Evolutionary conservation across 805 yeast species (phyloP).

Genomic region (Kazachstania martiniae): DNA sequence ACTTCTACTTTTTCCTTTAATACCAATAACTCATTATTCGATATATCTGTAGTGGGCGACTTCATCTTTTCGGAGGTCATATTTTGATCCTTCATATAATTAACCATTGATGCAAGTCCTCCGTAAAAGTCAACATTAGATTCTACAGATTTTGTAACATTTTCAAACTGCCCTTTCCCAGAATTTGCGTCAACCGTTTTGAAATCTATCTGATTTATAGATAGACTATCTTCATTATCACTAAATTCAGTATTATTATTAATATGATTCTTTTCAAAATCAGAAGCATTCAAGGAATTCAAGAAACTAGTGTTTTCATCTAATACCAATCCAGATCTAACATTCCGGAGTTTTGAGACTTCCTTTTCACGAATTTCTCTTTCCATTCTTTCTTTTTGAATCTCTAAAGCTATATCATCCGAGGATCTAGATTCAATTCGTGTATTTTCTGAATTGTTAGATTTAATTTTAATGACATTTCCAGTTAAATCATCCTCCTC

Average conservation of each 20-base stretch:
- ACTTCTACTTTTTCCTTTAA: constrained; percentile 6
- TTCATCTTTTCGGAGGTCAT: constrained; percentile 5
- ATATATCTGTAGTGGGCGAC: neutral
- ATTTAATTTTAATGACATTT: neutral
- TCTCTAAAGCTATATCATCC: constrained; percentile 29
- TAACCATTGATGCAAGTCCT: constrained; percentile 24
- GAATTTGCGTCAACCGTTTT: no score
- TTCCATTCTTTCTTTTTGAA: constrained; percentile 24
- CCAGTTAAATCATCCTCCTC: constrained; percentile 3
- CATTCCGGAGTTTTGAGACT: constrained; percentile 7
- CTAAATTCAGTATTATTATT: no score
- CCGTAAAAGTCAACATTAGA: constrained; percentile 17
- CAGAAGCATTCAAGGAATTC: constrained; percentile 9
- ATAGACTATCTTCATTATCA: no score
- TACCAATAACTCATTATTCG: constrained; percentile 2
- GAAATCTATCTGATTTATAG: no score
- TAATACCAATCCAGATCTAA: constrained; percentile 22
- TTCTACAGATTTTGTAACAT: no score
- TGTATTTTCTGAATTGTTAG: neutral
- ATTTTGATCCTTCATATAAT: constrained; percentile 13
- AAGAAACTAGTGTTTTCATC: constrained; percentile 32
- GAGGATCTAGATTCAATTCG: neutral
- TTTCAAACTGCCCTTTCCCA: no score
- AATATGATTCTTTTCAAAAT: no score
- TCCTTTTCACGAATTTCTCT: constrained; percentile 11